Percentiles rank a stretch among this genome's conserved stretches.
phyloP scores from a whole-genome alignment of 2,329 filamentous ascomycete species.

The Didymella segeticola region DNA sequence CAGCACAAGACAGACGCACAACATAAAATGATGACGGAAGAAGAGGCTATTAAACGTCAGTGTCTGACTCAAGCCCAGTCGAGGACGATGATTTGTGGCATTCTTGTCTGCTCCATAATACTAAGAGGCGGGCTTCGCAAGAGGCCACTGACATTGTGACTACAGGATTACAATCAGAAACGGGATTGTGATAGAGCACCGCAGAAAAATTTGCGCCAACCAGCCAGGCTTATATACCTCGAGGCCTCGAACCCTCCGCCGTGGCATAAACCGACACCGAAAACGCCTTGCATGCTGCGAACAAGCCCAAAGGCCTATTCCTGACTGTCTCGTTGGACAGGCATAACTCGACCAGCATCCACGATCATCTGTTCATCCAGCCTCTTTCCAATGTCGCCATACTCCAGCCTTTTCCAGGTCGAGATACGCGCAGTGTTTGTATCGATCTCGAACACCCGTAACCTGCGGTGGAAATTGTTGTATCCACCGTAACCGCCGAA shows the following conservation, averaged over 20 bases:
- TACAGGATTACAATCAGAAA: too few species aligned
- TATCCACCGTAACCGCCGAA: constrained; percentile 97
- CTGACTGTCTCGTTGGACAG: constrained; percentile 1
- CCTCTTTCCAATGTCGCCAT: constrained; percentile 59
- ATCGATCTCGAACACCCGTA: constrained; percentile 92
- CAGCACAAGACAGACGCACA: too few species aligned
- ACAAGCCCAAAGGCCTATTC: neutral
- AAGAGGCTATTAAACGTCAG: too few species aligned
- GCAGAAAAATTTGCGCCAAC: neutral
- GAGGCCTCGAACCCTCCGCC: neutral
- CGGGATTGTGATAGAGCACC: neutral
- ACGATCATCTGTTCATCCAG: constrained; percentile 68
- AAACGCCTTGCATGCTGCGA: constrained; percentile 6
- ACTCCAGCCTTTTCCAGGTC: constrained; percentile 91
- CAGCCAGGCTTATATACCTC: neutral
- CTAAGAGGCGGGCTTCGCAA: too few species aligned
- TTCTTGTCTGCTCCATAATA: too few species aligned
- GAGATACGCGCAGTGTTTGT: constrained; percentile 86
- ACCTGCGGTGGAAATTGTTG: constrained; percentile 79
- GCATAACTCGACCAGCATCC: constrained; percentile 60
- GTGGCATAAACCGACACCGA: neutral
- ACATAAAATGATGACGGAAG: too few species aligned
- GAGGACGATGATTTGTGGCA: too few species aligned
- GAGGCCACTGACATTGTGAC: too few species aligned
- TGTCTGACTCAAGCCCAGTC: too few species aligned